Conservation (phyloP, 768 basidiomycete species). For the Ephemerocybe angulata region DNA sequence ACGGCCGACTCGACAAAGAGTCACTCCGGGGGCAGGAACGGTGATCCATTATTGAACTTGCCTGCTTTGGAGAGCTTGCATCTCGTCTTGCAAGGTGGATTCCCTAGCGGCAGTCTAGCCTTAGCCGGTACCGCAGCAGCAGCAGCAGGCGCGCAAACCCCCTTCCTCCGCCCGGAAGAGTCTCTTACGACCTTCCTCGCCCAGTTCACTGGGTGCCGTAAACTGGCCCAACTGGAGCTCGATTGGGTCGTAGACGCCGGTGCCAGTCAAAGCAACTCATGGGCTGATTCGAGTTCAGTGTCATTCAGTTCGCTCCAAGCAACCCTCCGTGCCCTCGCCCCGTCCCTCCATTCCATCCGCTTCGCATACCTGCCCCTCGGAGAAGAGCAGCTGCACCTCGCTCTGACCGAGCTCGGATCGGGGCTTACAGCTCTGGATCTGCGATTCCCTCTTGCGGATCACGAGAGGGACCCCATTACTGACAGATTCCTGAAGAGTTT, state of each 20-base stretch:
- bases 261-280: conserved; percentile 15
- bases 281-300: conserved; percentile 21
- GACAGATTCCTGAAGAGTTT: conserved; percentile 27
- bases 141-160: neutral
- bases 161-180: conserved; percentile 7
- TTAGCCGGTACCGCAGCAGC: neutral
- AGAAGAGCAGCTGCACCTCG: conserved; percentile 29
- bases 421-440: conserved; percentile 29
- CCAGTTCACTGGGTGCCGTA: conserved; percentile 30
- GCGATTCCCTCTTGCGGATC: conserved; percentile 31
- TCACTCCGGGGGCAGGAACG: no score
- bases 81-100: conserved; percentile 29
- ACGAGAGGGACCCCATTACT: conserved; percentile 34
- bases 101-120: neutral
- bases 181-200: conserved; percentile 22
- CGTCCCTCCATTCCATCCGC: conserved; percentile 28
- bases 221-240: conserved; percentile 28
- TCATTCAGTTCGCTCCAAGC: conserved; percentile 28
- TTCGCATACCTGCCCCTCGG: conserved; percentile 38
- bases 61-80: conserved; percentile 31
- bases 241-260: conserved; percentile 29
- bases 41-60: conserved; percentile 15
- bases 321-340: conserved; percentile 22
- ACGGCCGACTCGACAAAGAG: no score
- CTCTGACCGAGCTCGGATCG: conserved; percentile 21